Base-by-base conservation (phyloP, 495 filamentous ascomycete genomes). In the Penicillium goetzii region DNA sequence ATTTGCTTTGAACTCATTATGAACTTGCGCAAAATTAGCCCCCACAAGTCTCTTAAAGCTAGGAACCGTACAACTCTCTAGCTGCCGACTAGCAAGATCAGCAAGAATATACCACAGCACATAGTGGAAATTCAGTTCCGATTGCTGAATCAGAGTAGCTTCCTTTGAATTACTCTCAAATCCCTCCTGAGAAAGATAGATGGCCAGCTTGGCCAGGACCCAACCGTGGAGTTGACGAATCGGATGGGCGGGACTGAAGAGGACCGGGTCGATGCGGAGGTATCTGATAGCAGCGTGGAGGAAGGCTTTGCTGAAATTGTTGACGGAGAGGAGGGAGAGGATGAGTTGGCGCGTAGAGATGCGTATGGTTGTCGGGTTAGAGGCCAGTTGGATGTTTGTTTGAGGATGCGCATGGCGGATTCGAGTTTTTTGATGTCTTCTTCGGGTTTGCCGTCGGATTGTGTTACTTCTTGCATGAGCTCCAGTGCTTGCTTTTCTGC, bases 141-240 rank as follows among this genome's bases (percentile, higher is more conserved):
- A 71, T 15, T 60, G 59, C 34, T 69, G 61, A 10, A 74, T 28
- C 34, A 61, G 47, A 14, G 69, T 54, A 11, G 66, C 54, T 32
- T 72, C 67, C 2, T 57, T 60, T 6, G 64, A 50, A 28, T 62
- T 53, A 12, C 59, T 51, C 54, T 72, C 65, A 47, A 72, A 61
- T 3, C 66, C 70, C 12, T 70, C 53, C 54, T 74, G 72, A 0
- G 75, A 79, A 17, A 79, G 61, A n/a, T 76, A 73, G 5, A 79
- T 70, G 0, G 73, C 74, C 11, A 81, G 58, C 28, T 76, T 75
- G 2, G 76, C 68, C 1, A 84, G 55, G 30, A 77, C 62, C 77
- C 78, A 82, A 25, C 71, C 77, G 67, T 82, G 78, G 25, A 81
- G 60, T 5, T 78, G 70, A 5, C 81, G 74, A 5, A 83, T 68